Evolutionary conservation across 2,329 filamentous ascomycete species (phyloP), one percentile per base, ranked within the genome.

Genomic region (Fusarium sublunatum): DNA sequence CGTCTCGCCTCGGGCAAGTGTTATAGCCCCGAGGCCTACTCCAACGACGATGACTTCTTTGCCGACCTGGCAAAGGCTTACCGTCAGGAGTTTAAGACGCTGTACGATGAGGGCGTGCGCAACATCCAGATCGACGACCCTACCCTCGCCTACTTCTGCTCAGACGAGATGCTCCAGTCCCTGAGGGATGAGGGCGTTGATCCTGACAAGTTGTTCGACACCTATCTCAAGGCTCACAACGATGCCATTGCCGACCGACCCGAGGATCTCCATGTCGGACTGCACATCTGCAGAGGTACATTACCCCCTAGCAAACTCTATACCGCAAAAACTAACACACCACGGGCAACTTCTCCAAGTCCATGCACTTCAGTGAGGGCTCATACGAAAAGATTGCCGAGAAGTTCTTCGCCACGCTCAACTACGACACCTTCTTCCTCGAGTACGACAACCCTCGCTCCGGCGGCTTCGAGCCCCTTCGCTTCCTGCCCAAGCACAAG

Each of bases 211-310:
- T 83, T 91, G 63, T 83, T 92, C 46, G 85, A 89, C 67, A 81
- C 85, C 29, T 92, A 92, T 72, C 85, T 92, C 74, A 83, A 86
- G 73, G 85, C 90, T 67, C 91, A 92, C 81, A 92, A 92, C 72
- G 87, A 89, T 72, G 88, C 86, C 72, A 82, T 91, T 67, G 77
- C 80, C 26, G 80, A 81, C 61, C 81, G 86, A 1, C 88, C 89
- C 0, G 76, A 79, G 6, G 89, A 90, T 65, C 83, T 92, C 75
- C 88, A 91, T 68, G 78, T 91, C 3, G 90, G 90, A 13, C 83
- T 92, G 10, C 90, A 92, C 74, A 79, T 92, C 57, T 78, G 77
- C 71, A 67, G 77, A 69, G 76, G 72, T 75, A 29, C 50, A 67
- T 32, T 5, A 3, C 10, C 8, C 11, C 24, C 2, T 9, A 4